Evolutionary conservation across 225 moss, liverwort and hornwort species (phyloP).

Genomic region (Climacium dendroides): DNA sequence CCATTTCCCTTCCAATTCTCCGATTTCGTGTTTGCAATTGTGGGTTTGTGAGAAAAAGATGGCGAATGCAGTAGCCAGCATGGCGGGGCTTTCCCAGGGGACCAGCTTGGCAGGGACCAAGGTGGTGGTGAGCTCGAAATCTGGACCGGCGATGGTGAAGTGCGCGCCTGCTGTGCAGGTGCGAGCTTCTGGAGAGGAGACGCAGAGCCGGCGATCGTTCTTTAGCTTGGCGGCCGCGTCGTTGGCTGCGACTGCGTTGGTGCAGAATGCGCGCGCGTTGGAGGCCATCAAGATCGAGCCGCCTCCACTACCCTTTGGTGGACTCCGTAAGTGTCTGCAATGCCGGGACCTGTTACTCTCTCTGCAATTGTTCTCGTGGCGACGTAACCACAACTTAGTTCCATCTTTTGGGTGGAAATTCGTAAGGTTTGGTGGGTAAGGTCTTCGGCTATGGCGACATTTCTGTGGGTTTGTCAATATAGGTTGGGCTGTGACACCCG

Average conservation of each 20-base stretch:
- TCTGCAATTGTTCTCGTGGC: background rate
- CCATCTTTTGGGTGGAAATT: background rate
- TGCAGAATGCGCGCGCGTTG: constrained; percentile 31
- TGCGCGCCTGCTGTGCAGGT: constrained; percentile 28
- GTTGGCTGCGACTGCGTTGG: constrained; percentile 39
- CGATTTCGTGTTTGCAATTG: background rate
- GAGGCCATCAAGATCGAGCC: constrained; percentile 28
- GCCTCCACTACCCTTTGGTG: constrained; percentile 47
- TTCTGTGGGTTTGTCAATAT: too few species aligned
- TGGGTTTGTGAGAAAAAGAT: background rate
- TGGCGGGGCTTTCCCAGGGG: constrained; percentile 26
- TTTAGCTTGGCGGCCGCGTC: constrained; percentile 48
- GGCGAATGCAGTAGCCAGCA: constrained; percentile 32
- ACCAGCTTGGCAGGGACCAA: constrained; percentile 21
- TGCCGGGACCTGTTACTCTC: background rate
- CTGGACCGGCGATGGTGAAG: background rate
- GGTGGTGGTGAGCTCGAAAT: background rate
- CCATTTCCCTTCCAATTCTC: background rate
- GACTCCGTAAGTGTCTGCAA: constrained; percentile 46
- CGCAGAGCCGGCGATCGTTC: constrained; percentile 49
- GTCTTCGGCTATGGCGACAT: background rate
- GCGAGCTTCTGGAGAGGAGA: constrained; percentile 25
- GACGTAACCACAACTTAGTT: background rate
- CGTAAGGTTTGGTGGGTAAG: background rate
- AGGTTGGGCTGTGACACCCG: background rate